Evolutionary conservation across 1,284 basidiomycete genomes (phyloP), one percentile per base, ranked within the genome.

Genomic region (Amylostereum areolatum): DNA sequence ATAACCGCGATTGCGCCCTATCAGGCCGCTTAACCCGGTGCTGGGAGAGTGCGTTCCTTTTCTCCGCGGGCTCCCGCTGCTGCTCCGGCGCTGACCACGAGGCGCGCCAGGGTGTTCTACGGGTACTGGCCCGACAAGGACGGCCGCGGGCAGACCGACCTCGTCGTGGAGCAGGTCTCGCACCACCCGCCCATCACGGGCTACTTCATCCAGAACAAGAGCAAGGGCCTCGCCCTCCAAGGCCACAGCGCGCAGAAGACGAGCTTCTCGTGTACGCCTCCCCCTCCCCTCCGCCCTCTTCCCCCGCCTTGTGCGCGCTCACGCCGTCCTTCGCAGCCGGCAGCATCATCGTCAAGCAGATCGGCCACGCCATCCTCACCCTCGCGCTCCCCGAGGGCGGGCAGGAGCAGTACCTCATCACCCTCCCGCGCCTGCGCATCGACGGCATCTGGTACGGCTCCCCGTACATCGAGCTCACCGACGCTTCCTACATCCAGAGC

Each of bases 171-270:
- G 72, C 96, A 99, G 69, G 95, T 97, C 46, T 96, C 92, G 29
- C 94, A 96, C 63, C 93, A 96, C 67, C 93, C 93, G 3, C 90
- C 92, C 5, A 87, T 94, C 59, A 93, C 85, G 50, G 90, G 83
- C 47, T 92, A 85, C 73, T 80, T 82, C 67, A 89, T 99, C 58
- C 78, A 84, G 69, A 98, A 99, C 73, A 72, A 81, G 52, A 65
- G 74, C 42, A 93, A 92, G 60, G 88, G 92, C 1, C 68, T 99
- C 48, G 70, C 78, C 41, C 79, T 97, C 49, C 81, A 84, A 46
- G 96, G 96, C 25, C 93, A 97, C 68, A 94, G 85, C 57, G 96
- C 92, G 6, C 96, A 99, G 70, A 98, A 98, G 81, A 98, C 96
- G 6, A 84, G 85, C 54, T 97, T 98, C 67, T 84, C 85, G 54